Base-by-base conservation (phyloP, 805 yeast species). In the Candida broadrunensis region DNA sequence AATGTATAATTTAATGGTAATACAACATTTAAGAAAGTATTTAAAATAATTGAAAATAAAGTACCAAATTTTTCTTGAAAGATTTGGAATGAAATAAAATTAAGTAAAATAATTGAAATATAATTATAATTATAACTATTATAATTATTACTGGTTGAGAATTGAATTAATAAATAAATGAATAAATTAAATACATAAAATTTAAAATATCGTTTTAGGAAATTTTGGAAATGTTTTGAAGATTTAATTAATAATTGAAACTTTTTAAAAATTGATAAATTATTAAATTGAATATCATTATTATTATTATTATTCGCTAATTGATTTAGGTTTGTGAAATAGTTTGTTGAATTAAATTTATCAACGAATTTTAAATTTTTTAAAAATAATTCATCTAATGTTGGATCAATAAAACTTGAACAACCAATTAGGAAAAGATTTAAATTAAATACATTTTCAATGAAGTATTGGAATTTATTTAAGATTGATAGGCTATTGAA, bases 1-100 rank as follows among this genome's bases (percentile, higher is more conserved):
- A 72, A 53, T 12, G 70, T 53, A 44, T 62, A 56, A 21, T 53
- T 40, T 19, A 59, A 50, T 0, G 81, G 73, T 7, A 33, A 19
- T 13, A 67, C 38, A 9, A 68, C 31, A 16, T 61, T 51, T 12
- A 74, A 50, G 0, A 67, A 53, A 2, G 58, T 41, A 33, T 70
- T 66, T 3, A 78, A 54, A 1, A 55, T 40, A 3, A 63, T 40
- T 0, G 83, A 72, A 6, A 76, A 60, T 3, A 70, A 49, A 0
- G 76, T 57, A 1, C 85, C 84, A 15, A 76, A 60, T 17, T 67
- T 65, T 33, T 58, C 61, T 47, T 71, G 58, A 42, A 78, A 67
- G 5, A 63, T 62, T 42, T 63, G 65, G 48, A 76, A 75, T 3
- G 80, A 63, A 11, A 65, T 52, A 0, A 65, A 41, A 1, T 79